Percentiles rank a stretch among this genome's conserved stretches.
These are phyloP conservation scores for Phialophora verrucosa DNA, from an alignment of 2,329 filamentous ascomycete genomes.

Conservation along the genomic window DNA sequence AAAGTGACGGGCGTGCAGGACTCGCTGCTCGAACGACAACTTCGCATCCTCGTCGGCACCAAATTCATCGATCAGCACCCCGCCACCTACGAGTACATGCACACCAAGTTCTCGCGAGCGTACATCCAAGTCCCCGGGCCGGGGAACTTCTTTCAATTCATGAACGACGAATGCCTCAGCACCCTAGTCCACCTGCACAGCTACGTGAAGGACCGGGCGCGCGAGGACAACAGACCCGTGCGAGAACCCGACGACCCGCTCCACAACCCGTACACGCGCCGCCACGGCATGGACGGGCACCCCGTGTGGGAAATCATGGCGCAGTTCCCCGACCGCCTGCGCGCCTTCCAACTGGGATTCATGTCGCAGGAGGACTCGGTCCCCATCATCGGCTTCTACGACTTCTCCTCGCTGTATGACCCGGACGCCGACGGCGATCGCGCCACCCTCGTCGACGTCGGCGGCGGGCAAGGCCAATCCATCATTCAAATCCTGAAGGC, in stretches of 20 bases:
- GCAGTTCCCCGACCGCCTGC: conserved; percentile 38
- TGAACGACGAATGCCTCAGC: conserved; percentile 25
- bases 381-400: conserved; percentile 31
- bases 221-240: conserved; percentile 17
- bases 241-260: conserved; percentile 26
- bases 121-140: conserved; percentile 25
- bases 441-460: conserved; percentile 33
- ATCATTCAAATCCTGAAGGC: conserved; percentile 29
- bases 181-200: conserved; percentile 23
- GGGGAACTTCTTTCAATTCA: conserved; percentile 30
- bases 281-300: conserved; percentile 38
- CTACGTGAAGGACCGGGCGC: conserved; percentile 23
- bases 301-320: conserved; percentile 41
- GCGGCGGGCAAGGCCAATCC: conserved; percentile 35
- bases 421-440: conserved; percentile 23
- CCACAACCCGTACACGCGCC: conserved; percentile 41
- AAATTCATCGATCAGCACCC: conserved; percentile 27
- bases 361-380: conserved; percentile 23
- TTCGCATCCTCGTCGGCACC: conserved; percentile 25
- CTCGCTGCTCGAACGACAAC: conserved; percentile 29
- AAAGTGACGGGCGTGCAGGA: conserved; percentile 22
- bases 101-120: conserved; percentile 29
- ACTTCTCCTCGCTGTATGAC: conserved; percentile 20
- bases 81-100: conserved; percentile 18
- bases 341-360: conserved; percentile 42